Percentiles rank a stretch among this genome's conserved stretches.
Conservation (phyloP, 129 eudicot genomes). For the Pulicaria dysenterica region DNA sequence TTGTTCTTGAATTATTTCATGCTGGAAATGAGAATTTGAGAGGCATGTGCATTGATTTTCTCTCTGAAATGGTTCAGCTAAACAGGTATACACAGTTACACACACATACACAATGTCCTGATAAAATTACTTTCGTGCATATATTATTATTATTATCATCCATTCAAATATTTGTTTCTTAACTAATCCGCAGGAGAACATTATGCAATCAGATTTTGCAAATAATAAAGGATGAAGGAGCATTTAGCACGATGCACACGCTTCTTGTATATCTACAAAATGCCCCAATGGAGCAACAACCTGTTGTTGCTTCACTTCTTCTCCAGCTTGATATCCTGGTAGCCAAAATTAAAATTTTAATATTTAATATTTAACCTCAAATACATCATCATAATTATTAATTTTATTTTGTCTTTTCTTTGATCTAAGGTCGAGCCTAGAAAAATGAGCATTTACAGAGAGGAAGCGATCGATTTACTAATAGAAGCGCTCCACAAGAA, state of each 20-base stretch:
- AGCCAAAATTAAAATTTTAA: constrained; percentile 18
- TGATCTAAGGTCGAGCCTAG: constrained; percentile 61
- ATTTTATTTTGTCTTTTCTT: background rate
- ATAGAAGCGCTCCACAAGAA: constrained; percentile 63
- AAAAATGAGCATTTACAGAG: constrained; percentile 90
- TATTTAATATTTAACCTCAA: background rate
- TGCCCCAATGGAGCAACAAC: constrained; percentile 91
- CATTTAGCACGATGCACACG: constrained; percentile 85
- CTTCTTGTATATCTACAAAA: constrained; percentile 79
- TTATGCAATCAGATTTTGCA: constrained; percentile 65
- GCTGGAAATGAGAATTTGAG: constrained; percentile 66
- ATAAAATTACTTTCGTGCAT: background rate
- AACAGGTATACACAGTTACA: constrained; percentile 74
- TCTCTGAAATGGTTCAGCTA: constrained; percentile 67
- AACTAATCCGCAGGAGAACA: constrained; percentile 56
- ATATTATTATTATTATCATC: background rate
- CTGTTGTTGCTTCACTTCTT: constrained; percentile 69
- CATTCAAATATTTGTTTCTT: background rate
- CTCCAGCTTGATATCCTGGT: constrained; percentile 93
- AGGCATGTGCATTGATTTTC: constrained; percentile 78
- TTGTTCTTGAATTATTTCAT: constrained; percentile 81
- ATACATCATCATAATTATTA: background rate
- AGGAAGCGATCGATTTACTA: constrained; percentile 76
- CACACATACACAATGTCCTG: background rate
- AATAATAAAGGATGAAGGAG: constrained; percentile 77